Percentiles rank a stretch among this genome's conserved stretches.
phyloP scores from a whole-genome alignment of 305 asterid genomes.

The Solanum hybrid region DNA sequence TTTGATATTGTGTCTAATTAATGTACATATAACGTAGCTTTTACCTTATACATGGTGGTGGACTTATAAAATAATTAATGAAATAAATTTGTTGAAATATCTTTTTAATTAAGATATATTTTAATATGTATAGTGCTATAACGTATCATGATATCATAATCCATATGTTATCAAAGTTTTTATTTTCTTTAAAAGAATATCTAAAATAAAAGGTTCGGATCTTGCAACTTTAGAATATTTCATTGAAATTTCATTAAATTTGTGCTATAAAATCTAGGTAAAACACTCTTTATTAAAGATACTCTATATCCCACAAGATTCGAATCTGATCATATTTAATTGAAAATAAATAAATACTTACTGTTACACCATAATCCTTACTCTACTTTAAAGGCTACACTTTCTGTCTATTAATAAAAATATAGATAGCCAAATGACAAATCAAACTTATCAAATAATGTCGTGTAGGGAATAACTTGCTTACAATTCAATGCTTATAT shows the following conservation, averaged over 20 bases:
- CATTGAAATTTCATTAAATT: not conserved
- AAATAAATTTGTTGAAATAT: not conserved
- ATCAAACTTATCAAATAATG: not conserved
- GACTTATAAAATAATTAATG: not conserved
- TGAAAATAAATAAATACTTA: not conserved
- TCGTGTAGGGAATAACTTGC: not conserved
- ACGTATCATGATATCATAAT: not conserved
- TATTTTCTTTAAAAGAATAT: not conserved
- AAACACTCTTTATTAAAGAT: not conserved
- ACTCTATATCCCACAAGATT: not conserved
- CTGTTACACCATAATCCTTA: not conserved
- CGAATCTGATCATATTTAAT: not conserved
- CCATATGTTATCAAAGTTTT: not conserved
- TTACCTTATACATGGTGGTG: not conserved
- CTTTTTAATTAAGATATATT: not conserved
- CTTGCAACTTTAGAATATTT: not conserved
- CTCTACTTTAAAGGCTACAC: not conserved
- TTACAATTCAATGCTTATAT: not conserved
- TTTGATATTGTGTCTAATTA: not conserved
- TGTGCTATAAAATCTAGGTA: not conserved
- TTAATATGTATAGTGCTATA: not conserved
- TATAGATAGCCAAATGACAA: not conserved
- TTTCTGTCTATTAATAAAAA: not conserved
- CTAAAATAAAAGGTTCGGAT: not conserved
- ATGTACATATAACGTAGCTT: not conserved